phyloP scores from a whole-genome alignment of 345 rosid genomes.

The Salix caprea region DNA sequence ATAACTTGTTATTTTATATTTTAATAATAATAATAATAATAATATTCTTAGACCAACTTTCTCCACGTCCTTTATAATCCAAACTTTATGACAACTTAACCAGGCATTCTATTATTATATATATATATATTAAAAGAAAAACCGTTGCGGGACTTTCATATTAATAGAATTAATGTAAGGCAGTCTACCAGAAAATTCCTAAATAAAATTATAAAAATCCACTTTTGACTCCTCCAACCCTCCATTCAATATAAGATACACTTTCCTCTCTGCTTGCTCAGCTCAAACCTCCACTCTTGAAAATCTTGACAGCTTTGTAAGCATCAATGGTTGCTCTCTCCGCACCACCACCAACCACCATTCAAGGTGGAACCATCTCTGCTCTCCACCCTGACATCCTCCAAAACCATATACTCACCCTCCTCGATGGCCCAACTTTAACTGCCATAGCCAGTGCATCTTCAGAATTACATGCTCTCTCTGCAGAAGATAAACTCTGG shows the following conservation, averaged over 20 bases:
- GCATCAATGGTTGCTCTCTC: not conserved
- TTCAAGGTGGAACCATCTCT: slow-evolving; percentile 24
- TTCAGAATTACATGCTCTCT: slow-evolving; percentile 39
- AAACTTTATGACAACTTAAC: too few species aligned
- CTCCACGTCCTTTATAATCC: too few species aligned
- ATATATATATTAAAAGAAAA: not conserved
- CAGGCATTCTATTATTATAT: not conserved
- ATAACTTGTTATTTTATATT: too few species aligned
- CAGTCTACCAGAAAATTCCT: not conserved
- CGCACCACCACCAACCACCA: not conserved
- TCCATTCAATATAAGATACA: not conserved
- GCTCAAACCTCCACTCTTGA: not conserved
- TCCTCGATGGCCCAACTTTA: slow-evolving; percentile 68
- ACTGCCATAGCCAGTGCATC: slow-evolving; percentile 51
- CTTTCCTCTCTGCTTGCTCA: not conserved
- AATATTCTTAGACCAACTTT: too few species aligned
- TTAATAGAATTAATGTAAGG: not conserved
- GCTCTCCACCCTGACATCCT: slow-evolving; percentile 56
- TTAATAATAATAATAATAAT: too few species aligned
- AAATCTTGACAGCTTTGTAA: not conserved
- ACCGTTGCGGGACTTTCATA: not conserved
- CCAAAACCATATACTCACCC: slow-evolving; percentile 49
- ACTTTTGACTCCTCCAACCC: not conserved
- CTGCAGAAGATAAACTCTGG: slow-evolving; percentile 54
- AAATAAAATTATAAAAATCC: not conserved